Base-by-base conservation (phyloP, 495 filamentous ascomycete genomes). In the Penicillium pulvis region DNA sequence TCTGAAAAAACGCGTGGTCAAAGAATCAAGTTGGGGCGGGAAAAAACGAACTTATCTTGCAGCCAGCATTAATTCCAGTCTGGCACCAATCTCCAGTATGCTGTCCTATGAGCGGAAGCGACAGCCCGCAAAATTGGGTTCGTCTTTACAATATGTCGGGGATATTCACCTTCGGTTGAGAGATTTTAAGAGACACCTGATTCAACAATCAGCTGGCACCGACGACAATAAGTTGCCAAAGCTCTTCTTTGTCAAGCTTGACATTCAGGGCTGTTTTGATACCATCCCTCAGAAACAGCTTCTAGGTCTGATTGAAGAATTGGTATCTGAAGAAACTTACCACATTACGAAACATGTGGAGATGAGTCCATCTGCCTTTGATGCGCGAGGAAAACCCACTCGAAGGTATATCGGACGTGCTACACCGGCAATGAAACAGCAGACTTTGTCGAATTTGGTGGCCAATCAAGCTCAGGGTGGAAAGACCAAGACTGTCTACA, bases 251-350 rank as follows among this genome's bases (percentile, higher is more conserved):
- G 92, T 88, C 42, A 98, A 98, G 70, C 76, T 96, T 14, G 94
- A 98, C 70, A 91, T 97, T 28, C 81, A 91, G 69, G 84, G 91
- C 9, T 96, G 94, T 53, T 98, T 97, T 69, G 94, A 98, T 68
- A 96, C 90, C 0, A 97, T 98, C 47, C 94, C 94, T 0, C 95
- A 98, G 64, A 65, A 79, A 39, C 80, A 80, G 4, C 75, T 97
- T n/a, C 63, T 98, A 51, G 60, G 69, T 23, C 70, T 97, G 16
- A 80, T 95, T 47, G 71, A 83, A 17, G 71, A 75, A 2, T 76
- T 97, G 19, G 78, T 89, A 17, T 80, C 82, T 7, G 81, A 89
- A 56, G 73, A 83, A 4, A 73, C 78, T 20, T 98, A 98, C 68
- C 78, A 81, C n/a, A 79, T 93, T 28, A 76, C 79, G 14, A 91